phyloP scores from a whole-genome alignment of 2,329 filamentous ascomycete species.

The Aspergillus tanneri region DNA sequence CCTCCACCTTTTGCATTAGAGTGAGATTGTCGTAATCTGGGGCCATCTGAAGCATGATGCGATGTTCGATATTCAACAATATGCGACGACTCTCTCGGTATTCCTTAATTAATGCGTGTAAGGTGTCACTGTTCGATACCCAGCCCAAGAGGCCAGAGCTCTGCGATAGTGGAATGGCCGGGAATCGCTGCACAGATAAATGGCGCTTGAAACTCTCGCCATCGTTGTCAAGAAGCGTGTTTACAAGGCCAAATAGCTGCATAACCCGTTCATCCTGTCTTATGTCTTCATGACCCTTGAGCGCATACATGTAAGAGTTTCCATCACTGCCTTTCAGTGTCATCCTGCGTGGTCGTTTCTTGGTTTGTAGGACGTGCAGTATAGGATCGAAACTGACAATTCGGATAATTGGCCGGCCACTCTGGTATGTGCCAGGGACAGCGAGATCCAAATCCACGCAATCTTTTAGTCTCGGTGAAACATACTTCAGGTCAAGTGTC shows the following conservation, averaged over 20 bases:
- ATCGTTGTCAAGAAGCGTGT: conserved; percentile 89
- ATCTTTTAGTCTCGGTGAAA: conserved; percentile 87
- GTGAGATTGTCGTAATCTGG: conserved; percentile 98
- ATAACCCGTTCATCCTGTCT: conserved; percentile 98
- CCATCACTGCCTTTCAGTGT: conserved; percentile 88
- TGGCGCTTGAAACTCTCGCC: conserved; percentile 96
- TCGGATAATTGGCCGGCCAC: conserved; percentile 72
- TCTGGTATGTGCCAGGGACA: conserved; percentile 92
- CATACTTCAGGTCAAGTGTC: conserved; percentile 90
- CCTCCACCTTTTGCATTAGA: conserved; percentile 99
- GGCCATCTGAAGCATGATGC: conserved; percentile 99
- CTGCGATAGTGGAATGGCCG: conserved; percentile 94
- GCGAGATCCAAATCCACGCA: conserved; percentile 85
- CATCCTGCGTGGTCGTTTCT: conserved; percentile 90
- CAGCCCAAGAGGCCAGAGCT: conserved; percentile 93
- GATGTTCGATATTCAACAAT: conserved; percentile 96
- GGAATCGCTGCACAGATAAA: conserved; percentile 91
- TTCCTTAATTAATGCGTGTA: conserved; percentile 94
- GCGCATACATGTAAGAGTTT: conserved; percentile 77
- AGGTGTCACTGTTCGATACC: conserved; percentile 95
- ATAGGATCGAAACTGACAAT: conserved; percentile 90
- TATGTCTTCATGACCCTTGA: conserved; percentile 99
- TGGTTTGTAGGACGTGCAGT: conserved; percentile 90
- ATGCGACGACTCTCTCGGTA: conserved; percentile 98
- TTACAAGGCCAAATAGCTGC: conserved; percentile 97